Percentiles rank a stretch among this genome's conserved stretches.
Evolutionary conservation across 768 basidiomycete genomes (phyloP).

Genomic region (Lepiota venenata): DNA sequence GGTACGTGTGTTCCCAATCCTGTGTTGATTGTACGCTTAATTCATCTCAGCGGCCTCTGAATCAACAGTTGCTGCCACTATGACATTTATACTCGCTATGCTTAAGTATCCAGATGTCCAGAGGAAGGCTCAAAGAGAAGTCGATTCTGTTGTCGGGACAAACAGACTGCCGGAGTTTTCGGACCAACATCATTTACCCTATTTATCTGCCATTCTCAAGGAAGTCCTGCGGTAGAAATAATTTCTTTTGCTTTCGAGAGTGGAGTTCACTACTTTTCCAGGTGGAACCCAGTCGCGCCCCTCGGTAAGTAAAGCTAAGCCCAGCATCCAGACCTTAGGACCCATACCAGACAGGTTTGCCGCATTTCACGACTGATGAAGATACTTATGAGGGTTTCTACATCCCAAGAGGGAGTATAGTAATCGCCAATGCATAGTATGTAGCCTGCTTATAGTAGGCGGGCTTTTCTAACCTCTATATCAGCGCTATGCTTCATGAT

Average conservation of each 20-base stretch:
- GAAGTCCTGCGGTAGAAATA: constrained; percentile 20
- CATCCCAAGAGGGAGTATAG: constrained; percentile 9
- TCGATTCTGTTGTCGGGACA: constrained; percentile 19
- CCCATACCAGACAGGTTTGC: not conserved
- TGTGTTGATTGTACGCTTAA: not conserved
- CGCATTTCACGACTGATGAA: constrained; percentile 9
- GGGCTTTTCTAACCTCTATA: not conserved
- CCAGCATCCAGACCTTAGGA: not conserved
- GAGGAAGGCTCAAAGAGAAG: constrained; percentile 20
- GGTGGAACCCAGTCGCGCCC: constrained; percentile 10
- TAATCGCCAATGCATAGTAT: constrained; percentile 12
- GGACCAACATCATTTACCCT: constrained; percentile 18
- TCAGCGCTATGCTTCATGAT: constrained; percentile 20
- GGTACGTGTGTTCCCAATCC: not conserved
- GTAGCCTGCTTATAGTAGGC: not conserved
- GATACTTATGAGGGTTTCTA: constrained; percentile 14
- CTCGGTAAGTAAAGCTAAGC: not conserved
- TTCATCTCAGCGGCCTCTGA: constrained; percentile 5
- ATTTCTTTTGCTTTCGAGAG: constrained; percentile 6
- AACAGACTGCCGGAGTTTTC: constrained; percentile 20
- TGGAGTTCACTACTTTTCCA: not conserved
- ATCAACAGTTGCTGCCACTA: constrained; percentile 1
- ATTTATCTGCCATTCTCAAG: constrained; percentile 20
- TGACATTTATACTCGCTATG: constrained; percentile 11
- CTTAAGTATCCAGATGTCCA: constrained; percentile 14